A percentile compares a stretch with the other conserved stretches of the same genome.
phyloP scores from a whole-genome alignment of 768 basidiomycete species.

The Boletus insuetus region DNA sequence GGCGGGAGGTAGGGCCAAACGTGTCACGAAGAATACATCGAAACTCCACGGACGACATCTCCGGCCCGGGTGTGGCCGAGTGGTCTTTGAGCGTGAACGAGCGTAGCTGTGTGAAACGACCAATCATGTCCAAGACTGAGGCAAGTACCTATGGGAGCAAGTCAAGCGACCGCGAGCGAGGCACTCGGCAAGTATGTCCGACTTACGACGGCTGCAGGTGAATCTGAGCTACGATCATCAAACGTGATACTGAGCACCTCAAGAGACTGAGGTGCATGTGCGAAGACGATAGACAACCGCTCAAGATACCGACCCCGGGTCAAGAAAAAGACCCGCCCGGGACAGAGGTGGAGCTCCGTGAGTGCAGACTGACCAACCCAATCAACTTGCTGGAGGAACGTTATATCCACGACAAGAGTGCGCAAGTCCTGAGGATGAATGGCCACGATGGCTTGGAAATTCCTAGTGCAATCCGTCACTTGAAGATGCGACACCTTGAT shows the following conservation, averaged over 20 bases:
- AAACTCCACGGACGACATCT: neutral
- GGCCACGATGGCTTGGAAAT: neutral
- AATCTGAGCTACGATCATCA: neutral
- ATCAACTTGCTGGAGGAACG: neutral
- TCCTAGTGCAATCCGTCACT: neutral
- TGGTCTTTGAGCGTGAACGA: neutral
- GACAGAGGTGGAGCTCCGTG: neutral
- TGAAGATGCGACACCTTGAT: slow-evolving; percentile 10
- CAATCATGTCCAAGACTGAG: neutral
- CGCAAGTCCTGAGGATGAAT: neutral
- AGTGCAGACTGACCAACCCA: slow-evolving; percentile 2
- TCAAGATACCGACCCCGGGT: neutral
- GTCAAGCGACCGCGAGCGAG: neutral
- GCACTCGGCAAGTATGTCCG: neutral
- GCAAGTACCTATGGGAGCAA: neutral
- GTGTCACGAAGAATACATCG: neutral
- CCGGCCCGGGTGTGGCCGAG: too few species aligned
- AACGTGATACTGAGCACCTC: slow-evolving; percentile 4
- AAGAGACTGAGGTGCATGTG: neutral
- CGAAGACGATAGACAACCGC: neutral
- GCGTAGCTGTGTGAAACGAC: neutral
- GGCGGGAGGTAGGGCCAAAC: neutral
- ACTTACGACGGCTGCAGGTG: neutral
- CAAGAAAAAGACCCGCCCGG: too few species aligned
- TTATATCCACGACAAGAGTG: neutral